Percentiles rank a stretch among this genome's conserved stretches.
Conservation (phyloP, 2,329 filamentous ascomycete genomes). For the Aspergillus amoenus region DNA sequence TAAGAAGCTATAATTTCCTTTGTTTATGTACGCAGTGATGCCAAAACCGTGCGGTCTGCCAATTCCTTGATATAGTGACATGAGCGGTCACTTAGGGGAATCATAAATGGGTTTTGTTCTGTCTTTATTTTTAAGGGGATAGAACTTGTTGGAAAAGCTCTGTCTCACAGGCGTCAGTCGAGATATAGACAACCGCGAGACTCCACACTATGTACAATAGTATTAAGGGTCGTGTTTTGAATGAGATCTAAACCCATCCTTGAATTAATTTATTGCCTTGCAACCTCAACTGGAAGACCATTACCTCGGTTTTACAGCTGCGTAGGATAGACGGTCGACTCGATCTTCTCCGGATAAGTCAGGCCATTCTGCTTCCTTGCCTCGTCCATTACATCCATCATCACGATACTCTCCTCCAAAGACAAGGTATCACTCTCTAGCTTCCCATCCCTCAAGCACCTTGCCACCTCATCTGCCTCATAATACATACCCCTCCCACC, state of each 20-base stretch:
- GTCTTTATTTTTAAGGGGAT: neutral
- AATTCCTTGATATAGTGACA: slow-evolving; percentile 1
- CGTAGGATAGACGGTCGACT: slow-evolving; percentile 57
- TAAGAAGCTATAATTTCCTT: slow-evolving; percentile 18
- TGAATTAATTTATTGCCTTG: neutral
- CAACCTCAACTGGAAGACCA: neutral
- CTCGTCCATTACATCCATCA: slow-evolving; percentile 81
- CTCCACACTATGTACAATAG: slow-evolving; percentile 35
- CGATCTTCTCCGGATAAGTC: slow-evolving; percentile 65
- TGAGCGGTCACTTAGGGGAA: slow-evolving; percentile 4
- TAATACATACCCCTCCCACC: slow-evolving; percentile 83
- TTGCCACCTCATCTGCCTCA: slow-evolving; percentile 78
- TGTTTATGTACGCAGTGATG: slow-evolving; percentile 7
- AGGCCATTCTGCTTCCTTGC: slow-evolving; percentile 63
- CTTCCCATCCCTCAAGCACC: slow-evolving; percentile 72
- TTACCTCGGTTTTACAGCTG: slow-evolving; percentile 27
- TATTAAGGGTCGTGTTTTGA: slow-evolving; percentile 16
- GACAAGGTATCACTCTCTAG: slow-evolving; percentile 71
- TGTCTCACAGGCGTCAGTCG: slow-evolving; percentile 17
- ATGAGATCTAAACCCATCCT: slow-evolving; percentile 6
- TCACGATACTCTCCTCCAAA: slow-evolving; percentile 73
- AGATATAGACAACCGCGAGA: slow-evolving; percentile 19
- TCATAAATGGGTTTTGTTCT: slow-evolving; percentile 7
- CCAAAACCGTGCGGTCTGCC: slow-evolving; percentile 1
- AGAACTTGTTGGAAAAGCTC: slow-evolving; percentile 10